Evolutionary conservation across 2,329 filamentous ascomycete species (phyloP), one percentile per base, ranked within the genome.

Genomic region (Aspergillus hortae): DNA sequence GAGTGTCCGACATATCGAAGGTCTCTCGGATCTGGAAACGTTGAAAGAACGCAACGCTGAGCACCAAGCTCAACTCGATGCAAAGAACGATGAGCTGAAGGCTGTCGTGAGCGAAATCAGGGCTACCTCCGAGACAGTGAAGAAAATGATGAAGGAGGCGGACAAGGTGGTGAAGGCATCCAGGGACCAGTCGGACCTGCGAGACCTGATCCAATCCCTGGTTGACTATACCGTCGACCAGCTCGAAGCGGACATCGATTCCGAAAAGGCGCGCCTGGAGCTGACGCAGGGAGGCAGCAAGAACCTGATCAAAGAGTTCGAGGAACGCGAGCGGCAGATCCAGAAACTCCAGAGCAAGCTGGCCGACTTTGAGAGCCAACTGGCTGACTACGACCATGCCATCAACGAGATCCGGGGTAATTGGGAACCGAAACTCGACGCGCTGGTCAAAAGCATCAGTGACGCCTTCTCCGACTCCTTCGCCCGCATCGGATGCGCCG

Each of bases 401-500:
- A 92, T 96, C 55, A 70, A 75, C 0, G 78, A 84, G 35, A 73
- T 95, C 50, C 86, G 87, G 61, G 76, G 76, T 14, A 77, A 82
- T 56, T 99, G 91, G 89, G 94, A 97, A 70, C 91, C 91, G 1
- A 75, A 81, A 61, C 79, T 99, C 2, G 92, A 97, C 60, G 78
- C 77, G 19, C 80, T 99, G 2, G 81, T 96, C 38, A 76, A 76
- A 17, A 85, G 86, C 65, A 96, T 99, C 72, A 96, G 90, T 67
- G 84, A 90, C 45, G 92, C 92, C 0, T 99, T 99, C 70, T 85
- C 88, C 5, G 87, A 92, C 69, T 97, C 96, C 64, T 97, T 99
- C 69, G 84, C 90, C 64, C 87, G 92, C 68, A 97, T 99, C 66
- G 90, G 87, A 59, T 97, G 94, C 69, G 92, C 92, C 4, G 94